Evolutionary conservation across 2,329 filamentous ascomycete species (phyloP).

Genomic region (Aaosphaeria arxii): DNA sequence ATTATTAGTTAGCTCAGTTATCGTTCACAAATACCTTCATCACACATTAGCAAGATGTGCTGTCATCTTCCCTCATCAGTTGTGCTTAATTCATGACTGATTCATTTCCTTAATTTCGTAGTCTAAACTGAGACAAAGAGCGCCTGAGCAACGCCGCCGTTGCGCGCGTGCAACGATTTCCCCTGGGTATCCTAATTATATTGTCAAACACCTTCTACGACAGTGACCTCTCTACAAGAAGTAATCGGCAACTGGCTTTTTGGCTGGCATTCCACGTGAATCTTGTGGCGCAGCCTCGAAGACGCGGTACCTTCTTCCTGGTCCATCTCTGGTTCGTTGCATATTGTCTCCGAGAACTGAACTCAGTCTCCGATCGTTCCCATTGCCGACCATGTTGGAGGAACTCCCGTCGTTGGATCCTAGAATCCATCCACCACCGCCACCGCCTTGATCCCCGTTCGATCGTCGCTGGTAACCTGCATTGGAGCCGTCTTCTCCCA

Average conservation of each 20-base stretch:
- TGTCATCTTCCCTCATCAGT: too few relatives aligned
- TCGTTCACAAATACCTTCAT: too few relatives aligned
- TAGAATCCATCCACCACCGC: slow-evolving; percentile 35
- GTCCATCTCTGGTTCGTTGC: slow-evolving; percentile 55
- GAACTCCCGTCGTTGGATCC: slow-evolving; percentile 29
- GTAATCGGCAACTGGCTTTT: slow-evolving; percentile 97
- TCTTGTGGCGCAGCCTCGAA: slow-evolving; percentile 98
- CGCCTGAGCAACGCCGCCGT: too few relatives aligned
- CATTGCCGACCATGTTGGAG: slow-evolving; percentile 16
- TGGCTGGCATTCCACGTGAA: slow-evolving; percentile 94
- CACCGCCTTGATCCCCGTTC: slow-evolving; percentile 65
- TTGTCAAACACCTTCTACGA: background rate
- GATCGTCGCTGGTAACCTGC: slow-evolving; percentile 49
- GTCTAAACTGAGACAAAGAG: too few relatives aligned
- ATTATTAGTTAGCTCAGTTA: too few relatives aligned
- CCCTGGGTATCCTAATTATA: too few relatives aligned
- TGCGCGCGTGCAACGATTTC: too few relatives aligned
- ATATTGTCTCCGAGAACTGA: slow-evolving; percentile 44
- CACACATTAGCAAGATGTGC: too few relatives aligned
- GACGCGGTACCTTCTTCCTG: slow-evolving; percentile 86
- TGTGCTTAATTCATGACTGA: too few relatives aligned
- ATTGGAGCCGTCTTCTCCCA: slow-evolving; percentile 73
- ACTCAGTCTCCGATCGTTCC: slow-evolving; percentile 20
- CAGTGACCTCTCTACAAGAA: slow-evolving; percentile 58
- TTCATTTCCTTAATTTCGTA: too few relatives aligned